phyloP scores from a whole-genome alignment of 805 yeast species.

The Candida oleophila region DNA sequence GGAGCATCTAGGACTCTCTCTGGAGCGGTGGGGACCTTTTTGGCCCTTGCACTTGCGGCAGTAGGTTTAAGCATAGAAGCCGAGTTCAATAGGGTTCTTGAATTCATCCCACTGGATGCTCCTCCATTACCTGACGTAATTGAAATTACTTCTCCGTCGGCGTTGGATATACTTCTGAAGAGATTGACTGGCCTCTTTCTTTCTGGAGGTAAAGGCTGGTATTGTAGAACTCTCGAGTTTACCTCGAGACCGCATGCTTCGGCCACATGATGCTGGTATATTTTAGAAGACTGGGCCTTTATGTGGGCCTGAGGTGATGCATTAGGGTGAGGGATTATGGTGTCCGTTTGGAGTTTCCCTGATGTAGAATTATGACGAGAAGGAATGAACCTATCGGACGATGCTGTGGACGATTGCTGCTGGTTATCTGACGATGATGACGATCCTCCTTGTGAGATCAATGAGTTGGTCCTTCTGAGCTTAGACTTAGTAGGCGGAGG shows the following conservation, averaged over 20 bases:
- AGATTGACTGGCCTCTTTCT: constrained; percentile 35
- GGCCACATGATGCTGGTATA: constrained; percentile 81
- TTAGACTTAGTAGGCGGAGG: constrained; percentile 23
- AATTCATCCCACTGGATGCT: constrained; percentile 14
- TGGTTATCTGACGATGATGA: constrained; percentile 26
- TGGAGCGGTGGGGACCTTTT: constrained; percentile 83
- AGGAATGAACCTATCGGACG: constrained; percentile 44
- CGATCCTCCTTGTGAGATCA: constrained; percentile 25
- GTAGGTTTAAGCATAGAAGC: constrained; percentile 42
- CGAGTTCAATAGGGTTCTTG: constrained; percentile 25
- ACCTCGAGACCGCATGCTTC: constrained; percentile 90
- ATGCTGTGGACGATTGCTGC: constrained; percentile 20
- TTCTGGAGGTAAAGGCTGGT: constrained; percentile 84
- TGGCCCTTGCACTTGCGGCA: constrained; percentile 63
- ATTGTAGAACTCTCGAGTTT: constrained; percentile 79
- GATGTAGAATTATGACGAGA: constrained; percentile 40
- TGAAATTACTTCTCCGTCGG: constrained; percentile 10
- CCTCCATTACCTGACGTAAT: constrained; percentile 4
- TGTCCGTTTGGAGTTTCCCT: constrained; percentile 35
- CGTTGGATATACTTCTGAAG: constrained; percentile 22
- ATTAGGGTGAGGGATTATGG: constrained; percentile 39
- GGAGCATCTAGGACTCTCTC: constrained; percentile 96
- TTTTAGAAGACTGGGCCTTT: constrained; percentile 50
- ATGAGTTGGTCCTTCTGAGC: constrained; percentile 34
- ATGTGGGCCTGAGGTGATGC: constrained; percentile 56